Base-by-base conservation (phyloP, 164 flowering plant species). In the Santalum album region DNA sequence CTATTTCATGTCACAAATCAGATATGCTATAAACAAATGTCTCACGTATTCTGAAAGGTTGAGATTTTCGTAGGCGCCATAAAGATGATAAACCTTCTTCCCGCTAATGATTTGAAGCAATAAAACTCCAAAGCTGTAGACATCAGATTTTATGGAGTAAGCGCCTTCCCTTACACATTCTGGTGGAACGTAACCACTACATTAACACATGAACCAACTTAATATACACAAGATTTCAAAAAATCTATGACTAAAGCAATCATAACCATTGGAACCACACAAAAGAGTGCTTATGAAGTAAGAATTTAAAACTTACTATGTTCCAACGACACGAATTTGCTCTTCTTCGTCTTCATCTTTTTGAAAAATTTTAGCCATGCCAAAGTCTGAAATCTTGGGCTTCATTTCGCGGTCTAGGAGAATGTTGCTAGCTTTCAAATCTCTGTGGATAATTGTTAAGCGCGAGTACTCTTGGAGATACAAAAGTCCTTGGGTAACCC, bases 381-480 rank as follows among this genome's bases (percentile, higher is more conserved):
- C 76, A 42, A 72, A 72, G 54, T 72, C 76, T 42, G 76, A 62
- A 21, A 72, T 65, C 62, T 72, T 72, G 1, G 76, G 61, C 6
- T 54, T 69, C 69, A 69, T 65, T 0, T 69, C 52, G 7, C 20
- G 1, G 36, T 72, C 76, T 12, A 72, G 51, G 54, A 69, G 47
- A 46, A 65, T 58, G 50, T 69, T 68, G 47, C 72, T 64, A 11
- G 68, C 65, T 43, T 68, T 68, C 9, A 68, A 32, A 12, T 32
- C 36, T 32, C 36, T 32, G 1, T 32, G 36, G 12, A 32, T 32
- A 6, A 32, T 32, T 19, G 67, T 72, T 1, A 69, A 40, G 16
- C 55, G 65, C 29, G 76, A 72, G 59, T 72, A 72, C 43, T 69
- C 76, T 38, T 72, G 76, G 16, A 72, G 73, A 32, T 72, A 72